Base-by-base conservation (phyloP, 768 basidiomycete species). In the Kwoniella mangroviensis region DNA sequence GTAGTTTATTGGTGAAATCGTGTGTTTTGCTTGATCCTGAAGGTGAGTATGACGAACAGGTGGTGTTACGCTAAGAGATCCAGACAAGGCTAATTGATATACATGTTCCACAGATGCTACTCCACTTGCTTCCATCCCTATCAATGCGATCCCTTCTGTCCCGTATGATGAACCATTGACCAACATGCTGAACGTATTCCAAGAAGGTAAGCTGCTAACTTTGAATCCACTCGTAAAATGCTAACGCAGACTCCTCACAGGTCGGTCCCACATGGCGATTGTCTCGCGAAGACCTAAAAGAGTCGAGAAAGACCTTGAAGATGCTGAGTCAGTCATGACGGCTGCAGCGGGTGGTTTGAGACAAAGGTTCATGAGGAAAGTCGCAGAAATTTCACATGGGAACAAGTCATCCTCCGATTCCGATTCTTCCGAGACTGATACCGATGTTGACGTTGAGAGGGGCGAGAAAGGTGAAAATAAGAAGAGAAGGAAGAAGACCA, bases 191-290 rank as follows among this genome's bases (percentile, higher is more conserved):
- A 93, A 94, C 81, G 90, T 86, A 70, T 95, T 95, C 82, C 93
- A 94, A 81, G 92, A 93, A 78, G 93, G 76, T 73, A 34, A 67
- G 61, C 40, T 43, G 12, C n/a, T 42, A 28, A 9, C 28, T 22
- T 22, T 56, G 12, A 49, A 41, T n/a, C 22, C 51, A 57, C 19
- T 9, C 26, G 7, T 52, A 26, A 55, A 5, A 56, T 24, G 7
- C 22, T 22, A 28, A 42, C 17, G 63, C 63, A 61, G 28, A 65
- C 34, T 19, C 9, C 24, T 45, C 6, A 21, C 59, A 65, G 63
- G 92, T 4, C 87, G 92, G 40, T 92, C 91, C 52, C 93, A 96
- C 80, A 94, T 96, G 88, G 93, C 93, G 22, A 91, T 95, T 74
- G 92, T 94, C 63, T 89, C 89, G 71, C 88, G 92, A 55, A 88